Conservation (phyloP, 73 alveolate genomes). For the Paramecium octaurelia region DNA sequence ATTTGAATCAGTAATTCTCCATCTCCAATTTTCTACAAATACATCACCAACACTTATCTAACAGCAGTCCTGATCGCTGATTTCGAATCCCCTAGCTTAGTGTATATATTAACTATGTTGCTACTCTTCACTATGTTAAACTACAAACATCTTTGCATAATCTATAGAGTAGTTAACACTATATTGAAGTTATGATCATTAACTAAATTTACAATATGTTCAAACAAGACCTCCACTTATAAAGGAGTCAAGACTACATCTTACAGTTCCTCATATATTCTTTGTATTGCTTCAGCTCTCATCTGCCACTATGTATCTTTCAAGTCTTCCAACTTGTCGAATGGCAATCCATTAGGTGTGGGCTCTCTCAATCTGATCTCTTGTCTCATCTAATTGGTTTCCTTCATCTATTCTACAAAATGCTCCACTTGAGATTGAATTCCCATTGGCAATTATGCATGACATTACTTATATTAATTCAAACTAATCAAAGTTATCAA, state of each 20-base stretch:
- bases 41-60: not conserved
- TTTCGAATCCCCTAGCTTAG: constrained; percentile 14
- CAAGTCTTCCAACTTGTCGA: not conserved
- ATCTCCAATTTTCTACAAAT: not conserved
- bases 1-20: not conserved
- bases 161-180: not conserved
- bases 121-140: not conserved
- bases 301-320: constrained; percentile 31
- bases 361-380: not conserved
- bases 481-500: not conserved
- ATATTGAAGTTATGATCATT: constrained; percentile 45
- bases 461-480: not conserved
- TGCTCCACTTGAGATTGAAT: not conserved
- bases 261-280: not conserved
- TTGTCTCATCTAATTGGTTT: not conserved
- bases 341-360: not conserved
- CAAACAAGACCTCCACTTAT: constrained; percentile 4
- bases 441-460: not conserved
- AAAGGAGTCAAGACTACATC: not conserved
- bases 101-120: not conserved
- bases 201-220: not conserved
- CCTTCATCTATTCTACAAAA: not conserved
- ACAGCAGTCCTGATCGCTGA: not conserved
- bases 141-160: not conserved
- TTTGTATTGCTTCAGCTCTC: constrained; percentile 28